Percentiles rank a stretch among this genome's conserved stretches.
These are phyloP conservation scores for Penicillium sp. DNA, from an alignment of 2,329 filamentous ascomycete genomes.

Conservation along the genomic window DNA sequence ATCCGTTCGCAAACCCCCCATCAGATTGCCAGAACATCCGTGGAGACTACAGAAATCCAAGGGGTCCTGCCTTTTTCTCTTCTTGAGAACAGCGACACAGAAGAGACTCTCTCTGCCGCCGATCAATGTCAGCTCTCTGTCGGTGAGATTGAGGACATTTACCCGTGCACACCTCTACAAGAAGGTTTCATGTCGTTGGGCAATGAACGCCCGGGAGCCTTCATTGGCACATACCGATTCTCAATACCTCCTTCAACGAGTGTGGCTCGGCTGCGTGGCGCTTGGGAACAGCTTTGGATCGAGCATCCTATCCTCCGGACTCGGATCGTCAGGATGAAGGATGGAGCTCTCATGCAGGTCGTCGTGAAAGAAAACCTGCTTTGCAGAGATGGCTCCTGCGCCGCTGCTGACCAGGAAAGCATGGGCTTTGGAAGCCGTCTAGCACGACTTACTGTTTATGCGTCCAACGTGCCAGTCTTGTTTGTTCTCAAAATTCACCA, in stretches of 20 bases:
- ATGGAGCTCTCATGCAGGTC: conserved; percentile 1
- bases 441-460: background rate
- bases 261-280: background rate
- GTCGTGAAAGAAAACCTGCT: background rate
- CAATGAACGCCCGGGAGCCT: background rate
- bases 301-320: conserved; percentile 7
- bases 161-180: conserved; percentile 44
- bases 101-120: background rate
- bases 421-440: conserved; percentile 5
- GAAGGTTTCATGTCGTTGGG: conserved; percentile 37
- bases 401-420: background rate
- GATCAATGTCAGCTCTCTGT: conserved; percentile 5
- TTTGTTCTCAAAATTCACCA: conserved; percentile 47
- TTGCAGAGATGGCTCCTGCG: background rate
- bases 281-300: conserved; percentile 9
- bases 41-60: background rate
- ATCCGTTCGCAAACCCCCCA: conserved; percentile 4
- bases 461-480: conserved; percentile 6
- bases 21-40: background rate
- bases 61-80: conserved; percentile 3
- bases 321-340: conserved; percentile 16
- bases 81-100: background rate
- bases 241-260: background rate
- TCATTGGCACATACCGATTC: conserved; percentile 7
- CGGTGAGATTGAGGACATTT: conserved; percentile 38